These are phyloP conservation scores for Albifimbria verrucaria DNA, from an alignment of 2,329 filamentous ascomycete species.

Conservation along the genomic window DNA sequence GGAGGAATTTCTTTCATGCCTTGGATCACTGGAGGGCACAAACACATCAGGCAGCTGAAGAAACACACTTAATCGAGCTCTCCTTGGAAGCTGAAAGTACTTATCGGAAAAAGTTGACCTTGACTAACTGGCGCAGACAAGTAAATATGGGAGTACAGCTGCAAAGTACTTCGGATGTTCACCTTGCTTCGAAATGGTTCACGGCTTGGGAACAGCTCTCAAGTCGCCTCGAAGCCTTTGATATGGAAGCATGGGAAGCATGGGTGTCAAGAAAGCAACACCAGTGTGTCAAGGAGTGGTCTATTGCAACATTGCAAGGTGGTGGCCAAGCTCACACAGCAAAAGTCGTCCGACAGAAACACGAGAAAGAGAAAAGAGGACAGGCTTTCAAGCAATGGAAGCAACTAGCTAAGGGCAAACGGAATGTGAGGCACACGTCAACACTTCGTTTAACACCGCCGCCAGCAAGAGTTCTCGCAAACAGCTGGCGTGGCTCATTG, in stretches of 20 bases:
- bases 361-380: slow-evolving; percentile 27
- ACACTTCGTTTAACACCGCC: not conserved
- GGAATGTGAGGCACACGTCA: slow-evolving; percentile 3
- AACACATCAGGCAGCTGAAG: slow-evolving; percentile 8
- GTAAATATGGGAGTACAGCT: slow-evolving; percentile 12
- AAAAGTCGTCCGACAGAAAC: slow-evolving; percentile 25
- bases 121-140: slow-evolving; percentile 18
- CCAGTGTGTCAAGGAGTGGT: slow-evolving; percentile 32
- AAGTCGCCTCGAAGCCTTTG: slow-evolving; percentile 16
- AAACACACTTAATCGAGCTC: slow-evolving; percentile 12
- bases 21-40: slow-evolving; percentile 27
- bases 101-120: slow-evolving; percentile 5
- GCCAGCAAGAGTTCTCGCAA: not conserved
- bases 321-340: slow-evolving; percentile 36
- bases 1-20: slow-evolving; percentile 27
- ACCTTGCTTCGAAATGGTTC: slow-evolving; percentile 17
- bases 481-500: not conserved
- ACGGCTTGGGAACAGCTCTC: slow-evolving; percentile 19
- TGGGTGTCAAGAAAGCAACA: slow-evolving; percentile 29
- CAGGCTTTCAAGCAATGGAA: slow-evolving; percentile 29
- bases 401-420: slow-evolving; percentile 4
- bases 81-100: slow-evolving; percentile 9
- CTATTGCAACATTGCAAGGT: slow-evolving; percentile 32
- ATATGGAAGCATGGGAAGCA: slow-evolving; percentile 24
- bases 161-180: slow-evolving; percentile 13